Base-by-base conservation (phyloP, 768 basidiomycete genomes). In the Termitomyces sp. region DNA sequence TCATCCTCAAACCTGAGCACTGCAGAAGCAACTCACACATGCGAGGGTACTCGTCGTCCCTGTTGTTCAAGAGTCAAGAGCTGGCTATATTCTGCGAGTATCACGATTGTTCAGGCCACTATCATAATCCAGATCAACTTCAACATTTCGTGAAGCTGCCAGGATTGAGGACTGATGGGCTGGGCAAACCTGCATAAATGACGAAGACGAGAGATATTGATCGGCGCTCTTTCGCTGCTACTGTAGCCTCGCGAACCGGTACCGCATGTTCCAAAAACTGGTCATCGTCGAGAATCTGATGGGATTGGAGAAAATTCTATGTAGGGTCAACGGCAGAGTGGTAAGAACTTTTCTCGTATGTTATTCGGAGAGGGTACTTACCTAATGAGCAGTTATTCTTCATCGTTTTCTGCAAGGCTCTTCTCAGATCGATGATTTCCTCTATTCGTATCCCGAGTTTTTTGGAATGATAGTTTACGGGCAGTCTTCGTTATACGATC, bases 401-500 rank as follows among this genome's bases (percentile, higher is more conserved):
- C 67, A 22, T 81, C 61, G 4, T 79, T 79, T 5, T 62, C 61
- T 22, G 71, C 72, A 9, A 84, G 59, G 57, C 77, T 81, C 54
- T 65, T 67, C 0, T 81, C 80, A 9, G 80, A 64, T 14, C 65
- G 67, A 14, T 67, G 55, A 57, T 82, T 80, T 10, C 40, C 40
- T 20, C 9, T 4, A 30, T 30, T 30, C 7, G 30, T 30, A 30
- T 30, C 30, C 30, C 4, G 7, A 30, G 7, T 30, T 7, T 30
- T 7, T 30, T 30, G 30, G 3, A 30, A 30, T 30, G 30, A 30
- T 30, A 30, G 30, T 3, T 30, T 30, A 30, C 30, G 30, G 7
- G 30, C 30, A 7, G 7, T n/a, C n/a, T n/a, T n/a, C n/a, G n/a
- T n/a, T n/a, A n/a, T n/a, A n/a, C n/a, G n/a, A n/a, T n/a, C n/a